Evolutionary conservation across 208 protist genomes (phyloP), one percentile per base, ranked within the genome.

Genomic region (Leishmania aethiopica): DNA sequence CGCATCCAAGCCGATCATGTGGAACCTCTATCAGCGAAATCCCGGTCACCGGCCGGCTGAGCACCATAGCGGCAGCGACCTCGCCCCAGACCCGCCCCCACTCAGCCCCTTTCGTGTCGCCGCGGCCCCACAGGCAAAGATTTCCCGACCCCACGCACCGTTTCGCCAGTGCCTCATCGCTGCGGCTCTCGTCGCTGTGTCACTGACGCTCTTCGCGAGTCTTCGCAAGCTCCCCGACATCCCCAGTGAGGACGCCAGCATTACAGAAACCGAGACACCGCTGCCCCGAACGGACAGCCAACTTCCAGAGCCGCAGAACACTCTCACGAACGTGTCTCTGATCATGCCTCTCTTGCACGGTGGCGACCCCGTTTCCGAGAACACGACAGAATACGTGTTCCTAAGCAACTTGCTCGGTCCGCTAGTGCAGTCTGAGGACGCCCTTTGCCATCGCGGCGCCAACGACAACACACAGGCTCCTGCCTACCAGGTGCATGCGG

Each of bases 381-480:
- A 55, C 60, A 35, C n/a, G 60, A 5, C 60, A 4, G 13, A 19
- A 6, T 1, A 13, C n/a, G 60, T 17, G 6, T 6, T 28, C n/a
- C 60, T 82, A 28, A 15, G 4, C 10, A 69, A 53, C 28, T 45
- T 82, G 28, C 53, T 82, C n/a, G 32, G 70, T 0, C 71, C 78
- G 71, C 78, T 82, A 32, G 10, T 82, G 78, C 42, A 55, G 32
- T 76, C 78, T 45, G 78, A 67, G 70, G 67, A 55, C 42, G 78
- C 71, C n/a, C 57, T 82, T 45, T 82, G 78, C 78, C 25, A 77
- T 60, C 57, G 45, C 17, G 5, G 70, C 28, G 71, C 11, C 42
- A 17, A 1, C 40, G 2, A 5, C n/a, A 32, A 1, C n/a, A 6
- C 60, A 37, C n/a, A 66, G 60, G 60, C 60, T 13, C n/a, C 28